Base-by-base conservation (phyloP, 2,329 filamentous ascomycete genomes). In the Colletotrichum sp. region DNA sequence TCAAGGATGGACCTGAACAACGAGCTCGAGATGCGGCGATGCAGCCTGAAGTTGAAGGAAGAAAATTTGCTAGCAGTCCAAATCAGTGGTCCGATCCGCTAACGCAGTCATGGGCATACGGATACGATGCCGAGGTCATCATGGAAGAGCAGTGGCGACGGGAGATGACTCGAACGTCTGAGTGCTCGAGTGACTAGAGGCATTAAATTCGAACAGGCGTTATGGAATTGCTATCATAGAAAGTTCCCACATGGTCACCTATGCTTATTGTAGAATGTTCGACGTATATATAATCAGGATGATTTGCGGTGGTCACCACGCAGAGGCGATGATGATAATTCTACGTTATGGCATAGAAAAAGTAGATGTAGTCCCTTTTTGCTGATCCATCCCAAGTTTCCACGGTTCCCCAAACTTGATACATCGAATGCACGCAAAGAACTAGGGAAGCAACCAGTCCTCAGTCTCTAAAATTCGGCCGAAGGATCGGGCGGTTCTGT, bases 21-120 rank as follows among this genome's bases (percentile, higher is more conserved):
- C 63, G 80, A 72, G 86, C 86, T 0, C 79, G 87, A 30, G 87
- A 88, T 75, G 80, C 72, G 8, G 85, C 83, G 1, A 88, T 87
- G 85, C 36, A 72, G 3, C 79, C 84, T 0, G 87, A 89, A 72
- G 84, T 86, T 1, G 79, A 84, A 16, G 85, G 85, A 0, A 64
- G 75, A 15, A 79, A 78, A 1, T 87, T 86, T 60, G 59, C 77
- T 1, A 80, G 82, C 52, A 89, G 87, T 61, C 80, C 87, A 0
- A 89, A 89, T 69, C 87, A 88, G 79, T 89, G 87, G 87, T 87
- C 83, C 66, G 87, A 89, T 78, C 87, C 86, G 0, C 79, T 84
- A 0, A 88, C 87, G 1, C 85, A 88, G 76, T 76, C 79, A 22
- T 89, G 88, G 87, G 85, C 85, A 8, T 90, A 88, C 79, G 86